Conservation (phyloP, 805 yeast species). For the Candida maris region DNA sequence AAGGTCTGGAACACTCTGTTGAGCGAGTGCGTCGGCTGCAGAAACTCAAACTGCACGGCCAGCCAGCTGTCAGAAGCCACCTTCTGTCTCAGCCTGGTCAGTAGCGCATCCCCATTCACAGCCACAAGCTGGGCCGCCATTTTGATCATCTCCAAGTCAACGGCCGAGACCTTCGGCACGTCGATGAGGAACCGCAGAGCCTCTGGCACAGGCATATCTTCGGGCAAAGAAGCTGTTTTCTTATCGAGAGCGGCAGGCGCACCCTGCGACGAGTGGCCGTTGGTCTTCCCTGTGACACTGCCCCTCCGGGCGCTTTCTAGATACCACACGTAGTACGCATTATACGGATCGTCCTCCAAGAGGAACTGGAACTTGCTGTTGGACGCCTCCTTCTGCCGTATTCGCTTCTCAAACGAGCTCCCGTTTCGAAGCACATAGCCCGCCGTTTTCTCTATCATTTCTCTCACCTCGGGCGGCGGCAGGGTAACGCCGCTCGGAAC, state of each 20-base stretch:
- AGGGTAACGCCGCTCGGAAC: conserved; percentile 41
- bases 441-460: conserved; percentile 67
- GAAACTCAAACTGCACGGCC: conserved; percentile 63
- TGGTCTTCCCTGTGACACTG: background rate
- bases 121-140: conserved; percentile 69
- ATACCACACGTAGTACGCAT: conserved; percentile 54
- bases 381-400: conserved; percentile 42
- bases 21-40: conserved; percentile 57
- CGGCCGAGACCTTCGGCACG: conserved; percentile 45
- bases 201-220: conserved; percentile 10
- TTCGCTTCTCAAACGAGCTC: conserved; percentile 54
- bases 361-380: conserved; percentile 65
- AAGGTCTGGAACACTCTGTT: conserved; percentile 47
- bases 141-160: conserved; percentile 68
- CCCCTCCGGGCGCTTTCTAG: conserved; percentile 34
- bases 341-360: conserved; percentile 47
- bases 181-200: conserved; percentile 26
- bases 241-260: conserved; percentile 2
- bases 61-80: conserved; percentile 30
- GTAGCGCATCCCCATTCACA: conserved; percentile 48
- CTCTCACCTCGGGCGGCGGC: conserved; percentile 51
- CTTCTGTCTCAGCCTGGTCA: conserved; percentile 32
- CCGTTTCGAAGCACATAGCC: conserved; percentile 71
- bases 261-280: background rate
- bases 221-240: background rate